Percentiles rank a stretch among this genome's conserved stretches.
phyloP scores from a whole-genome alignment of 129 eudicot species.

The Rutidosis leptorrhynchoides region DNA sequence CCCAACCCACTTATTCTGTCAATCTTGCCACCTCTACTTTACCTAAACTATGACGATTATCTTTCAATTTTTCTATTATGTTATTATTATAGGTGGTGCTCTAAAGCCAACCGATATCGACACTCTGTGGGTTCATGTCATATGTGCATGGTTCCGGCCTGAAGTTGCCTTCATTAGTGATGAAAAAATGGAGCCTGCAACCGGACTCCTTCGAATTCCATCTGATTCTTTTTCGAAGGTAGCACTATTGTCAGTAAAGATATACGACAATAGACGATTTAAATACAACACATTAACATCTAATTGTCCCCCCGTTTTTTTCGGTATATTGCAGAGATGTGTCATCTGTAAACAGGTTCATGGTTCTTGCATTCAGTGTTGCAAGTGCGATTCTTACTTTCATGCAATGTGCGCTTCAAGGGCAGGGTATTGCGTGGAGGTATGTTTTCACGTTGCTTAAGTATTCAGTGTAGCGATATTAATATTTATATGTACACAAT shows the following conservation, averaged over 20 bases:
- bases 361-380: conserved; percentile 86
- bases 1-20: neutral
- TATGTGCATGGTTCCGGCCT: conserved; percentile 94
- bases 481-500: neutral
- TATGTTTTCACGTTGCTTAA: conserved; percentile 24
- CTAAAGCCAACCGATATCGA: conserved; percentile 84
- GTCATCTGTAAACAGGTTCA: conserved; percentile 77
- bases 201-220: conserved; percentile 66
- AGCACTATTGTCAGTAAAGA: conserved; percentile 8
- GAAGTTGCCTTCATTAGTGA: conserved; percentile 63
- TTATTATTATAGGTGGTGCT: conserved; percentile 67
- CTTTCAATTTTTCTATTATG: conserved; percentile 15
- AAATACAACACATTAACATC: conserved; percentile 14
- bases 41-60: neutral
- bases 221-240: conserved; percentile 51
- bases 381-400: conserved; percentile 75
- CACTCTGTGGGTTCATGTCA: conserved; percentile 84
- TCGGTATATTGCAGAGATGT: conserved; percentile 57
- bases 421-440: conserved; percentile 93
- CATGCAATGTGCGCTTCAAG: conserved; percentile 48
- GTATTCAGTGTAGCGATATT: neutral
- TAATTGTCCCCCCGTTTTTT: conserved; percentile 1
- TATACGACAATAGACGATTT: neutral
- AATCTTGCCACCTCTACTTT: neutral
- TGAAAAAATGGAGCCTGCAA: conserved; percentile 94